Conservation (phyloP, 345 rosid species). For the Cardamine occulta region DNA sequence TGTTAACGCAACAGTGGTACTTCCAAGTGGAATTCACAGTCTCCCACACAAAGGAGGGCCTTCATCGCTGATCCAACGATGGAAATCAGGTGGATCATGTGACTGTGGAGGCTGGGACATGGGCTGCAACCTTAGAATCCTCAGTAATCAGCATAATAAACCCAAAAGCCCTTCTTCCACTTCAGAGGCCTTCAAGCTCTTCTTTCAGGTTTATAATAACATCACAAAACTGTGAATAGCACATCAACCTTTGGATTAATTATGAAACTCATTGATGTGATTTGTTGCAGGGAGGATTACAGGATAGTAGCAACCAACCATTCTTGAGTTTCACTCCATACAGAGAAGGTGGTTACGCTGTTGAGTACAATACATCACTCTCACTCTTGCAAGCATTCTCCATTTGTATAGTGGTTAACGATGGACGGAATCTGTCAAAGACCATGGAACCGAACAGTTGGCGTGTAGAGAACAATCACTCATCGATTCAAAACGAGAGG, state of each 20-base stretch:
- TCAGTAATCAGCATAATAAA: slow-evolving; percentile 51
- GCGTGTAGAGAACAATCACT: slow-evolving; percentile 38
- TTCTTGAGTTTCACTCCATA: slow-evolving; percentile 68
- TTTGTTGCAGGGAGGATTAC: slow-evolving; percentile 60
- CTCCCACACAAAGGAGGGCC: slow-evolving; percentile 89
- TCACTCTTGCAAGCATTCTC: slow-evolving; percentile 85
- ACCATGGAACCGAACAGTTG: slow-evolving; percentile 34
- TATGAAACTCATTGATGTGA: background rate
- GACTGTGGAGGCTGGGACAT: slow-evolving; percentile 99
- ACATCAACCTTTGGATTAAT: slow-evolving; percentile 7
- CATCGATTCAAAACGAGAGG: slow-evolving; percentile 36
- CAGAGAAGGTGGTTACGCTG: slow-evolving; percentile 78
- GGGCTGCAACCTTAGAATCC: slow-evolving; percentile 78
- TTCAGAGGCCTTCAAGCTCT: slow-evolving; percentile 58
- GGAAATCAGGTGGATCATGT: slow-evolving; percentile 93
- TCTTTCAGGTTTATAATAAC: slow-evolving; percentile 56
- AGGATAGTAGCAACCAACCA: slow-evolving; percentile 55
- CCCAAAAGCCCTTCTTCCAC: slow-evolving; percentile 33
- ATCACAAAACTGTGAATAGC: slow-evolving; percentile 1
- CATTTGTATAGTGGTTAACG: slow-evolving; percentile 72
- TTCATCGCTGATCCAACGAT: slow-evolving; percentile 81
- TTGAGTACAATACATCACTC: slow-evolving; percentile 78
- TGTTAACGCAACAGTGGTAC: slow-evolving; percentile 64
- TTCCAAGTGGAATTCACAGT: slow-evolving; percentile 87
- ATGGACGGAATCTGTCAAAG: slow-evolving; percentile 50